Evolutionary conservation across 148 eudicot species (phyloP).

Genomic region (Arctostaphylos glauca): DNA sequence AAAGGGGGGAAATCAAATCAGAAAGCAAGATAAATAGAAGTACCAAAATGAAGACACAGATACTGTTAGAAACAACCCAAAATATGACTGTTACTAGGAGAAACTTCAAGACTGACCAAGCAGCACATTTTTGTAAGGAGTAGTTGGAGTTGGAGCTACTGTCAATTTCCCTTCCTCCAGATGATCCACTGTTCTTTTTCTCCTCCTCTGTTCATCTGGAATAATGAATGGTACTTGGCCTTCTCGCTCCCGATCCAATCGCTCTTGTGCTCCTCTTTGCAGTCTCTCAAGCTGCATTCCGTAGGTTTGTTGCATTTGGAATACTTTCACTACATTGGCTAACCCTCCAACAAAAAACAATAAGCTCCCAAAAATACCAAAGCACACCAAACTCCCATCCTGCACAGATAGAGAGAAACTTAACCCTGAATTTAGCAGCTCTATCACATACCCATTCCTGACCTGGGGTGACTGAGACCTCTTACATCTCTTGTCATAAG

Average conservation of each 20-base stretch:
- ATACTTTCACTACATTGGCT: slow-evolving; percentile 74
- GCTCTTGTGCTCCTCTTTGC: slow-evolving; percentile 81
- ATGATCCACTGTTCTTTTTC: slow-evolving; percentile 10
- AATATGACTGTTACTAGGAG: background rate
- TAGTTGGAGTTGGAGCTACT: slow-evolving; percentile 21
- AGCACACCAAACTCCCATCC: slow-evolving; percentile 64
- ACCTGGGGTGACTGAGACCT: background rate
- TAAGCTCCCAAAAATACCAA: slow-evolving; percentile 66
- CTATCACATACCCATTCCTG: background rate
- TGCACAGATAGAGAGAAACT: slow-evolving; percentile 24
- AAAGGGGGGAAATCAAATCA: too few relatives aligned
- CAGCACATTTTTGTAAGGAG: slow-evolving; percentile 74
- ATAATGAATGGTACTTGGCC: slow-evolving; percentile 53
- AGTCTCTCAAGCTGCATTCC: slow-evolving; percentile 72
- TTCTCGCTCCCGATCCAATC: slow-evolving; percentile 48
- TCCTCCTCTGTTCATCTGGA: slow-evolving; percentile 34
- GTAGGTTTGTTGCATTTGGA: slow-evolving; percentile 65
- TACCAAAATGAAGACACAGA: background rate
- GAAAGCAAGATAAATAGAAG: background rate
- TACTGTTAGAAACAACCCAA: background rate
- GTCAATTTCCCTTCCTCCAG: slow-evolving; percentile 12
- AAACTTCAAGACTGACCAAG: slow-evolving; percentile 40
- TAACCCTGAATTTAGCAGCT: background rate
- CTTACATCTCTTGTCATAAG: background rate
- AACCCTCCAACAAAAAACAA: slow-evolving; percentile 64